Evolutionary conservation across 768 basidiomycete genomes (phyloP), one percentile per base, ranked within the genome.

Genomic region (Galerina sulciceps): DNA sequence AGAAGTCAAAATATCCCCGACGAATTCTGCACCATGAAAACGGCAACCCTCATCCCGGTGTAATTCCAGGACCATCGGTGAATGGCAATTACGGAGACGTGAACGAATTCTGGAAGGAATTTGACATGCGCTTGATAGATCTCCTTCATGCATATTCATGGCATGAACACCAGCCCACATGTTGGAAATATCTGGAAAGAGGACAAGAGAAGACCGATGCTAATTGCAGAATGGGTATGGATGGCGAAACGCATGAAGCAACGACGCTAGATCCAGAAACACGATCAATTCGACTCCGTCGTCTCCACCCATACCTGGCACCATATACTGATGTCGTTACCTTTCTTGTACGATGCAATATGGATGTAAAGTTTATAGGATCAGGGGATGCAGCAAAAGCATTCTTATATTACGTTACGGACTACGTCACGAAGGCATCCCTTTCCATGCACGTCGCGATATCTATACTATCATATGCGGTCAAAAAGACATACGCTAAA

Each of bases 401-500:
- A 0, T 60, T 72, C 0, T 37, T 76, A 20, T 75, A 68, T 53
- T 77, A 77, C 41, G 61, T 77, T 4, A 75, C 76, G 0, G 76
- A 76, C 53, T 77, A 77, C 50, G 71, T 76, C n/a, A 75, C 76
- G 0, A 77, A 76, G 48, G 14, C 57, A 2, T 34, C 51, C 1
- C n/a, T 74, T 0, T 57, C 68, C 1, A 46, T 65, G 0, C 63
- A 45, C 23, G 44, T 23, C 2, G 44, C 18, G 2, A 11, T 45
- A 2, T 18, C 44, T 2, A 23, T 23, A 1, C 18, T 45, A 6
- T 45, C 44, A 11, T 45, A 45, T 18, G 20, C 23, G 1, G 22
- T 45, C n/a, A 20, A 18, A 20, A 45, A 45, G 14, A 45, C 44
- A 6, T 20, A 45, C 23, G 6, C 6, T 18, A 17, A 45, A 18